phyloP scores from a whole-genome alignment of 2,329 filamentous ascomycete species.

The Aspergillus candidus region DNA sequence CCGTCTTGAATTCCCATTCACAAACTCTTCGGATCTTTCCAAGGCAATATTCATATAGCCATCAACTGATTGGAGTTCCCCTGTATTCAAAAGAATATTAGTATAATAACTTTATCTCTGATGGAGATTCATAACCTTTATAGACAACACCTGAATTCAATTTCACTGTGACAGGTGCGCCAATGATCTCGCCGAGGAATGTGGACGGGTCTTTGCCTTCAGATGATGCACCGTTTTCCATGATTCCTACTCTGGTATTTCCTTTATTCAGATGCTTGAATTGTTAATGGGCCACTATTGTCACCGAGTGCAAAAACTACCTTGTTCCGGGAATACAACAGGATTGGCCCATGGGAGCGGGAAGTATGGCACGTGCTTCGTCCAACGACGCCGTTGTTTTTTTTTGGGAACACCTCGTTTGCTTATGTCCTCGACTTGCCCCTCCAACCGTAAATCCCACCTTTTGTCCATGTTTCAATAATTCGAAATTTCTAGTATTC shows the following conservation, averaged over 20 bases:
- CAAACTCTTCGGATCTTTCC: constrained; percentile 88
- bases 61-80: constrained; percentile 92
- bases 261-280: not conserved
- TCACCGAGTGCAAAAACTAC: too few relatives aligned
- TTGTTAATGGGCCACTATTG: too few relatives aligned
- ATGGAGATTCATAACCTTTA: constrained; percentile 61
- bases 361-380: too few relatives aligned
- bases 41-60: constrained; percentile 99
- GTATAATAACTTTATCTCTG: not conserved
- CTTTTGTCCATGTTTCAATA: not conserved
- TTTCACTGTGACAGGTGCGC: constrained; percentile 89
- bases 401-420: not conserved
- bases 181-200: constrained; percentile 91
- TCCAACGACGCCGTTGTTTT: too few relatives aligned
- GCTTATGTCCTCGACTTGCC: not conserved
- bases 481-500: not conserved
- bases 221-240: constrained; percentile 66
- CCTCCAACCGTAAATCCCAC: not conserved
- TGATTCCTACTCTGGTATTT: constrained; percentile 30
- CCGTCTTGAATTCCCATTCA: constrained; percentile 74
- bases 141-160: constrained; percentile 98
- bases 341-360: too few relatives aligned
- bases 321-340: too few relatives aligned
- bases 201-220: constrained; percentile 89
- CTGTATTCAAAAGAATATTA: constrained; percentile 42